Evolutionary conservation across 176 grass and related monocot species (phyloP), one percentile per base, ranked within the genome.

Genomic region (Lolium multiflorum): DNA sequence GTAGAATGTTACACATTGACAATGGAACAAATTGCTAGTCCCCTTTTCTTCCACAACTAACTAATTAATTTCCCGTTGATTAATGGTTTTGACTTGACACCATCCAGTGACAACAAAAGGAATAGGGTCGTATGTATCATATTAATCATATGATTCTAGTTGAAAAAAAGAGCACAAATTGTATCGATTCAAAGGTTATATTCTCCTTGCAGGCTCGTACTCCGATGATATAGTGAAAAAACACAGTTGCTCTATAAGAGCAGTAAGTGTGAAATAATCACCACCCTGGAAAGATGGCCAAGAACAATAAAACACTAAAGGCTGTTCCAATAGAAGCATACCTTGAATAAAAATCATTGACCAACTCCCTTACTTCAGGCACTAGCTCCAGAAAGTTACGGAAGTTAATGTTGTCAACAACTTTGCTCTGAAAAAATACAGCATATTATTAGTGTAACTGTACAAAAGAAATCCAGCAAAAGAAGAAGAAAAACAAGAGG

Each of bases 311-410:
- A 85, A 50, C 41, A 81, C 10, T 85, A 39, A 85, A 77, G 12
- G 65, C 7, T 76, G 25, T 46, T 44, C 0, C 35, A 31, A 52
- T 80, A 88, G 8, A 73, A 58, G 68, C 61, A 7, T 87, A 99
- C 97, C 97, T 99, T 85, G 94, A 87, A 87, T 99, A 99, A 81
- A 99, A 99, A 74, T 99, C 97, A 90, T 99, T 92, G 67, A 99
- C 95, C 74, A 99, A 91, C 79, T 99, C 97, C 85, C 97, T 88
- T 54, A 94, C 94, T 97, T 99, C 97, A 86, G 97, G 97, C 71
- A 96, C 89, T 83, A 99, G 88, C 82, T 99, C 97, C 77, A 99
- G 86, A 90, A 99, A 97, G 85, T 99, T 92, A 35, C 97, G 89
- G 89, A 99, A 99, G 87, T 89, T 95, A 77, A 89, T 88, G 56